A percentile compares a stretch with the other conserved stretches of the same genome.
Evolutionary conservation across 2,329 filamentous ascomycete species (phyloP).

Genomic region (Monosporascus sp.): DNA sequence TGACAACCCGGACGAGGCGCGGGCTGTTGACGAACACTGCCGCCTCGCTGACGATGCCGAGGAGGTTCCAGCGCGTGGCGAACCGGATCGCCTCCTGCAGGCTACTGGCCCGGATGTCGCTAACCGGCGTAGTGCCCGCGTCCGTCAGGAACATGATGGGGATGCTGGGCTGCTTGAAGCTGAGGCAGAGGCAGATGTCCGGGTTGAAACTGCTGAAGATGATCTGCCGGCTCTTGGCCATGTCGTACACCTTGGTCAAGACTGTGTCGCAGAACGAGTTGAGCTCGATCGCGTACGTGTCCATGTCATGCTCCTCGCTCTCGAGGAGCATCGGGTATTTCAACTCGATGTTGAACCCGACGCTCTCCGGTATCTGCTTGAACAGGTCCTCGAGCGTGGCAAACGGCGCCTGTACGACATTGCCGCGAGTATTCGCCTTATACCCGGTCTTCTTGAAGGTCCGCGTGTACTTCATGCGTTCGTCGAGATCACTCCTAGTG

Average conservation of each 20-base stretch:
- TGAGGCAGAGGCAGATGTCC: conserved; percentile 88
- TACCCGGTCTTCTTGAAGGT: conserved; percentile 93
- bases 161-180: conserved; percentile 95
- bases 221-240: conserved; percentile 77
- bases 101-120: conserved; percentile 84
- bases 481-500: conserved; percentile 44
- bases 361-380: conserved; percentile 69
- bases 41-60: conserved; percentile 85
- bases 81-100: conserved; percentile 95
- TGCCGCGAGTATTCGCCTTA: conserved; percentile 90
- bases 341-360: conserved; percentile 98
- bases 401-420: conserved; percentile 93
- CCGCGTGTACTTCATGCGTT: conserved; percentile 94
- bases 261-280: conserved; percentile 97
- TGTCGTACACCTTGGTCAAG: conserved; percentile 81
- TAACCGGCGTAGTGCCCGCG: conserved; percentile 72
- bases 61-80: conserved; percentile 86
- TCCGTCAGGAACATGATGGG: conserved; percentile 94
- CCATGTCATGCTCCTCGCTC: conserved; percentile 92
- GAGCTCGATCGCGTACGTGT: conserved; percentile 89
- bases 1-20: conserved; percentile 83
- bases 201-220: conserved; percentile 98
- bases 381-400: conserved; percentile 94
- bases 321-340: conserved; percentile 99
- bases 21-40: conserved; percentile 87